Evolutionary conservation across 73 alveolate species (phyloP).

Genomic region (Uronychia binucleata): DNA sequence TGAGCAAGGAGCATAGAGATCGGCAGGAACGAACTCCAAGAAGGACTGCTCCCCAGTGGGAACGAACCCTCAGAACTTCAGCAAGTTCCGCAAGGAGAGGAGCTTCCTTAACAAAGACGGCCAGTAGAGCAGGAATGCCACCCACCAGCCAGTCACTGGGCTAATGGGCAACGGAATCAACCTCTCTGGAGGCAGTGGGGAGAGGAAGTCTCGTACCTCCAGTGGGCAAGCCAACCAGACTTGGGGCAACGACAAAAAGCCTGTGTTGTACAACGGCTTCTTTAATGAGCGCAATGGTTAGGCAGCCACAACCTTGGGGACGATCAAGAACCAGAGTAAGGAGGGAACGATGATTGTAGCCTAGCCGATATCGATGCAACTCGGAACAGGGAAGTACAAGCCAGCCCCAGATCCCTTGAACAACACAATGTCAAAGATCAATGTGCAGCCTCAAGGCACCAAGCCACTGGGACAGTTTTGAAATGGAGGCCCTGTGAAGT

Average conservation of each 20-base stretch:
- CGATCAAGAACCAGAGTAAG: not conserved
- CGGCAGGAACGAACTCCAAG: not conserved
- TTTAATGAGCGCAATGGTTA: not conserved
- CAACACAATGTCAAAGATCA: not conserved
- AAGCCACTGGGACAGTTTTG: not conserved
- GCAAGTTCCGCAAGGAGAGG: not conserved
- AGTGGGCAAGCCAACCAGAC: not conserved
- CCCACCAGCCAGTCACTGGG: not conserved
- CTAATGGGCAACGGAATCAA: not conserved
- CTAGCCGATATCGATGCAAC: not conserved
- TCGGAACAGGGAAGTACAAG: not conserved
- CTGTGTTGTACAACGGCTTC: constrained; percentile 1
- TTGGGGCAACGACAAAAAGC: not conserved
- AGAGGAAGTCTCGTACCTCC: not conserved
- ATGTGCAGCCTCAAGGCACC: not conserved
- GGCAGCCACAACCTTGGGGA: not conserved
- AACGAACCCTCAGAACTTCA: not conserved
- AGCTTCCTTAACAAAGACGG: not conserved
- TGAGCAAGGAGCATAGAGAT: too few species aligned
- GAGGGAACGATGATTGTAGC: not conserved
- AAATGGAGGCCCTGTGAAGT: not conserved
- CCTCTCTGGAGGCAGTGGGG: not conserved
- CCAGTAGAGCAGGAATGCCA: not conserved
- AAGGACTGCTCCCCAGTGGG: not conserved
- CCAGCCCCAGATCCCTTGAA: not conserved